These are phyloP conservation scores for Ganoderma leucocontextum DNA, from an alignment of 1,284 basidiomycete species.

Conservation along the genomic window DNA sequence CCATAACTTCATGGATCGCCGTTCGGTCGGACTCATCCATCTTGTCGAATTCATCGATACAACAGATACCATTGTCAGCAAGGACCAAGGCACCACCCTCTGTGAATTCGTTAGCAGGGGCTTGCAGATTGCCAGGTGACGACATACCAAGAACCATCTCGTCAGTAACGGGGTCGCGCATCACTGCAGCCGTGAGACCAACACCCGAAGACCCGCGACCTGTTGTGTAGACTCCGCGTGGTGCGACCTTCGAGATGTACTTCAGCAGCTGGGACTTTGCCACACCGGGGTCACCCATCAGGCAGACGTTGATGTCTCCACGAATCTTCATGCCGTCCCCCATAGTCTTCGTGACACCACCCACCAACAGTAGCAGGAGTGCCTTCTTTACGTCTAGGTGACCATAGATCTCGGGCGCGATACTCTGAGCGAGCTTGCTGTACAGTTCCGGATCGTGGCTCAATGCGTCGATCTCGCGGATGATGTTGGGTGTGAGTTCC, in stretches of 20 bases:
- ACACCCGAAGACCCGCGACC: constrained; percentile 98
- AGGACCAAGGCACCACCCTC: constrained; percentile 99
- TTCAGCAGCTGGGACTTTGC: constrained; percentile 98
- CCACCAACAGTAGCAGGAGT: constrained; percentile 91
- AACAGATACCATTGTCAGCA: constrained; percentile 99
- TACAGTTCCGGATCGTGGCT: constrained; percentile 85
- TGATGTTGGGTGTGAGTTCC: constrained; percentile 90
- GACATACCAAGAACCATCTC: constrained; percentile 96
- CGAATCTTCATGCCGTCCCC: constrained; percentile 99
- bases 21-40: constrained; percentile 99
- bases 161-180: constrained; percentile 99
- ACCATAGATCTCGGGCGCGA: constrained; percentile 99
- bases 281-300: constrained; percentile 99
- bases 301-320: constrained; percentile 96
- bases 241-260: constrained; percentile 98
- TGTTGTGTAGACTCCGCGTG: constrained; percentile 97
- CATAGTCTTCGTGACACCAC: constrained; percentile 94
- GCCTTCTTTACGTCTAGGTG: constrained; percentile 99
- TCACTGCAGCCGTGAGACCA: constrained; percentile 98
- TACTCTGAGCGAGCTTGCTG: constrained; percentile 84
- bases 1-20: constrained; percentile 99
- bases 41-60: constrained; percentile 99
- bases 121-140: constrained; percentile 8
- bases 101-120: constrained; percentile 42
- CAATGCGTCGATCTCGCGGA: constrained; percentile 75